These are phyloP conservation scores for Phytophthora citrophthora DNA, from an alignment of 352 stramenopile genomes.

Conservation along the genomic window DNA sequence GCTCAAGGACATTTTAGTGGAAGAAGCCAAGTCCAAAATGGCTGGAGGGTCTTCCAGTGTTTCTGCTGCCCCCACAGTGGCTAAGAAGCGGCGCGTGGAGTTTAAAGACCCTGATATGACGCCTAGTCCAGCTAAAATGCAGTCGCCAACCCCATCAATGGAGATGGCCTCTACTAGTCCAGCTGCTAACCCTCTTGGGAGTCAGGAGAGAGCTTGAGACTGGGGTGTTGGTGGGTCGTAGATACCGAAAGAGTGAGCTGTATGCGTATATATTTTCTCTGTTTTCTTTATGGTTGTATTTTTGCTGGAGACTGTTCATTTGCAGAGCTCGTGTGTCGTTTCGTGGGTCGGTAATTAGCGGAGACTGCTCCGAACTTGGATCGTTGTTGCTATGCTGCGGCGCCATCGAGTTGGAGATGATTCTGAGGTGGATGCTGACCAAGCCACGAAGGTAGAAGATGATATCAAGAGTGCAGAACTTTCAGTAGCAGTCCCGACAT, in stretches of 20 bases:
- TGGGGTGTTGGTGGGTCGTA: constrained; percentile 14
- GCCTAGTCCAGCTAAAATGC: constrained; percentile 28
- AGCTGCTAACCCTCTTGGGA: constrained; percentile 5
- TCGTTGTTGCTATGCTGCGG: constrained; percentile 33
- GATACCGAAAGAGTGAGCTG: constrained; percentile 10
- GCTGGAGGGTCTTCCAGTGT: constrained; percentile 1
- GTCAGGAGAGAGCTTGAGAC: constrained; percentile 13
- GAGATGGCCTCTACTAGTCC: constrained; percentile 8
- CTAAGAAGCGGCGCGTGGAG: constrained; percentile 50
- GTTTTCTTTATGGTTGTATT: constrained; percentile 1
- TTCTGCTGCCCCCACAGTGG: background rate
- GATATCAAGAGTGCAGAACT: constrained; percentile 40
- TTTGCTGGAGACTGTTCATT: constrained; percentile 14
- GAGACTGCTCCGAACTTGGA: constrained; percentile 4
- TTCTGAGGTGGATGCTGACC: constrained; percentile 16
- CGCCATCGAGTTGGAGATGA: constrained; percentile 39
- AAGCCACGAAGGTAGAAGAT: constrained; percentile 19
- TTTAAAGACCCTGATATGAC: constrained; percentile 23
- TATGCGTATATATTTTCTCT: constrained; percentile 25
- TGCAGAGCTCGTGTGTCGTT: constrained; percentile 5
- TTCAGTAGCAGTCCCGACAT: constrained; percentile 25
- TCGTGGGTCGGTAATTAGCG: background rate
- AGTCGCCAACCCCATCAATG: constrained; percentile 13
- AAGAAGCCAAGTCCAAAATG: constrained; percentile 65
- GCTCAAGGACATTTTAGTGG: constrained; percentile 75